Evolutionary conservation across 1,284 basidiomycete species (phyloP).

Genomic region (Ustilago tritici): DNA sequence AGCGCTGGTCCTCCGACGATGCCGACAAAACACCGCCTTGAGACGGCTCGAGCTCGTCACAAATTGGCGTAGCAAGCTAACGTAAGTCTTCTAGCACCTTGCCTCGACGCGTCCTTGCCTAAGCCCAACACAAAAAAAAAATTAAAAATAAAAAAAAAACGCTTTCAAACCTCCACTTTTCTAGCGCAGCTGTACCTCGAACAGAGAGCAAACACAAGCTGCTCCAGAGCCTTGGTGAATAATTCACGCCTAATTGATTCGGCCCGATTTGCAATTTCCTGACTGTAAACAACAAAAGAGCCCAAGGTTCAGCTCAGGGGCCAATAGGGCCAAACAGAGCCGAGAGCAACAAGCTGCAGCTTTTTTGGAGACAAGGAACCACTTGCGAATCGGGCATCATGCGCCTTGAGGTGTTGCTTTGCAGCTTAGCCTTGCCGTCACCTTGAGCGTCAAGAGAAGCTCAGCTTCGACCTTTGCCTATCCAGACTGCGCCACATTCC

Average conservation of each 20-base stretch:
- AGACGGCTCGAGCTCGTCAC: background rate
- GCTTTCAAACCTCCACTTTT: conserved; percentile 16
- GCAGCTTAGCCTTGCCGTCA: background rate
- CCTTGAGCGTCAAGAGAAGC: background rate
- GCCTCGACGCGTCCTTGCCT: conserved; percentile 12
- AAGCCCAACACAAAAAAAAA: background rate
- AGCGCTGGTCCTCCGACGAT: background rate
- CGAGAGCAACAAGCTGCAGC: conserved; percentile 5
- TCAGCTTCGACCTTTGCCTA: background rate
- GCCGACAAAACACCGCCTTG: background rate
- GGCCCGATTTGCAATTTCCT: conserved; percentile 7
- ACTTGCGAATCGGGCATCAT: background rate
- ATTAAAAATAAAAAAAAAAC: background rate
- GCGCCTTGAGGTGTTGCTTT: background rate
- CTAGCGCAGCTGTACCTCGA: background rate
- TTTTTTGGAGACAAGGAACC: background rate
- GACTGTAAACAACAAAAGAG: conserved; percentile 9
- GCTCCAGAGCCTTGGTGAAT: conserved; percentile 5
- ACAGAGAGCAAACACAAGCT: conserved; percentile 11
- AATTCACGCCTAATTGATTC: background rate
- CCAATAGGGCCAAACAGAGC: conserved; percentile 3
- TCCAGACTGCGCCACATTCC: background rate
- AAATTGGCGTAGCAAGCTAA: background rate
- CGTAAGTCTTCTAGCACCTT: background rate
- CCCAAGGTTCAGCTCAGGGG: conserved; percentile 33